Conservation (phyloP, 305 asterid species). For the Ilex paraguariensis region DNA sequence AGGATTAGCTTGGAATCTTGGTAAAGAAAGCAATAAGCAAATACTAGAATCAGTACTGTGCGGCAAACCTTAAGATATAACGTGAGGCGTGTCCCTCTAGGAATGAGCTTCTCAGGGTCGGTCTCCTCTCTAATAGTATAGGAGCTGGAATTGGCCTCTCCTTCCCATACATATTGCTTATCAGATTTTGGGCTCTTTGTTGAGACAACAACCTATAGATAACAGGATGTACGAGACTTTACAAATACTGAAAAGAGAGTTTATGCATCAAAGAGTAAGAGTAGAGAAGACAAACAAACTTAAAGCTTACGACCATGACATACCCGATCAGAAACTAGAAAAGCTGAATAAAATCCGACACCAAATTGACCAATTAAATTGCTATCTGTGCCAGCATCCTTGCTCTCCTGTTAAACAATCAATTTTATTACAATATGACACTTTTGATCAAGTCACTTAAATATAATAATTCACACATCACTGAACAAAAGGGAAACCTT, state of each 20-base stretch:
- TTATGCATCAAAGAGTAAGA: neutral
- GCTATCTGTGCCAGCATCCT: conserved; percentile 90
- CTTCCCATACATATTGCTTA: conserved; percentile 96
- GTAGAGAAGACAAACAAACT: too few relatives aligned
- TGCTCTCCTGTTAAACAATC: conserved; percentile 67
- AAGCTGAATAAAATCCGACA: conserved; percentile 96
- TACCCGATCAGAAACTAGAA: conserved; percentile 94
- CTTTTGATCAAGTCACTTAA: too few relatives aligned
- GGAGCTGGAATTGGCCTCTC: conserved; percentile 88
- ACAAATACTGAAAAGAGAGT: neutral
- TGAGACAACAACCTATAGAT: conserved; percentile 84
- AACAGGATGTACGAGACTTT: neutral
- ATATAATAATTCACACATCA: too few relatives aligned
- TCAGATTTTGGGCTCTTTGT: conserved; percentile 97
- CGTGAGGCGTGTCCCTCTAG: conserved; percentile 94
- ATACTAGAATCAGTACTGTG: neutral
- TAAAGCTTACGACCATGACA: conserved; percentile 3
- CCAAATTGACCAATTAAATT: conserved; percentile 99
- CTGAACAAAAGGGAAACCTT: conserved; percentile 40
- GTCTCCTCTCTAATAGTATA: conserved; percentile 92
- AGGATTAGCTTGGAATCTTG: conserved; percentile 9
- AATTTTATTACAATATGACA: too few relatives aligned
- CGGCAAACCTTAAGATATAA: conserved; percentile 76
- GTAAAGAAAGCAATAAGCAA: conserved; percentile 8
- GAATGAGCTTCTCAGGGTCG: conserved; percentile 83